Evolutionary conservation across 768 basidiomycete genomes (phyloP).

Genomic region (Panaeolus papilionaceus): DNA sequence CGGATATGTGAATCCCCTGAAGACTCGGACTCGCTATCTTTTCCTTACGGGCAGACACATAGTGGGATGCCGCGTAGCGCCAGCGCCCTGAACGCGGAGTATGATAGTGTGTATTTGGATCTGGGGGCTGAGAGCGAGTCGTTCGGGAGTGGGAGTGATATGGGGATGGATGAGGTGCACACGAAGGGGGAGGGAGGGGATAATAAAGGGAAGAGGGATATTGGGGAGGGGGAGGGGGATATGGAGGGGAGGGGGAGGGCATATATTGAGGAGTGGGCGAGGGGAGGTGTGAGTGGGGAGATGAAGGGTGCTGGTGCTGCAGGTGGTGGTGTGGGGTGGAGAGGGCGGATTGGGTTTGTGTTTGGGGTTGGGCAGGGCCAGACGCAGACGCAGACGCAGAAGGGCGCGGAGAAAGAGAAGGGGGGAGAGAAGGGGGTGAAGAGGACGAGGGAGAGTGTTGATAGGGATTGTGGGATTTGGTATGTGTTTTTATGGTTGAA

Average conservation of each 20-base stretch:
- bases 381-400: background rate
- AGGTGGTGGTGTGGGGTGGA: too few relatives aligned
- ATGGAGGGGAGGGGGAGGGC: background rate
- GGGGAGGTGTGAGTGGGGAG: background rate
- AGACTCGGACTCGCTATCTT: background rate
- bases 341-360: background rate
- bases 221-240: background rate
- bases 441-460: slow-evolving; percentile 25
- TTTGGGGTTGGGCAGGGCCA: background rate
- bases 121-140: slow-evolving; percentile 2
- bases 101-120: slow-evolving; percentile 1
- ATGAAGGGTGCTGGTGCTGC: background rate
- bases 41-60: too few relatives aligned
- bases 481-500: slow-evolving; percentile 17
- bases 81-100: background rate
- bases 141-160: background rate
- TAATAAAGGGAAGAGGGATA: background rate
- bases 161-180: background rate
- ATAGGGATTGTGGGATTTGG: slow-evolving; percentile 41
- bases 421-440: slow-evolving; percentile 11
- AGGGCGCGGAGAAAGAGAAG: background rate
- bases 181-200: background rate
- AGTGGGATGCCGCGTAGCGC: background rate
- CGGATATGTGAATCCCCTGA: background rate
- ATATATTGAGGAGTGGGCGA: slow-evolving; percentile 4